These are phyloP conservation scores for Verticillium klebahnii DNA, from an alignment of 2,329 filamentous ascomycete genomes.

Conservation along the genomic window DNA sequence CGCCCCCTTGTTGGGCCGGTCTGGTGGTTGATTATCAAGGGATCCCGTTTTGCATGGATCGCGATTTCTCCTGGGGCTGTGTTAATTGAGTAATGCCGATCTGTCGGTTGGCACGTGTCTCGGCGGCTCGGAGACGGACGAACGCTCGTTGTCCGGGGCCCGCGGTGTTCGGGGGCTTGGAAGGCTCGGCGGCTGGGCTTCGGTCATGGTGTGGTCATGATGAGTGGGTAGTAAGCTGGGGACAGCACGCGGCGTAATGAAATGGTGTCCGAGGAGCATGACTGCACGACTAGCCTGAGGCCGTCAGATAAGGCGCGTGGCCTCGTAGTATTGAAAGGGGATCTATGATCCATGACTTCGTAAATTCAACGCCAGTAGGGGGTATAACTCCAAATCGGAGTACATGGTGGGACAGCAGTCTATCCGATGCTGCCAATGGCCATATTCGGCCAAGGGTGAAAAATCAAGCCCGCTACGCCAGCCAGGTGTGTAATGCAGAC, in stretches of 20 bases:
- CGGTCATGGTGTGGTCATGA: not conserved
- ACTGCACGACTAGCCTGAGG: too few species aligned
- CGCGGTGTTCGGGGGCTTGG: not conserved
- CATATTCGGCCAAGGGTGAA: not conserved
- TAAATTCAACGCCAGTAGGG: conserved; percentile 2
- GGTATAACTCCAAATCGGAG: conserved; percentile 9
- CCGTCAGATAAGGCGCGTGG: not conserved
- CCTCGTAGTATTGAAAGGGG: not conserved
- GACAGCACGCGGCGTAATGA: too few species aligned
- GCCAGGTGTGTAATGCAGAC: not conserved
- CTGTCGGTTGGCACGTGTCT: not conserved
- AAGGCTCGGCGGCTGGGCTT: not conserved
- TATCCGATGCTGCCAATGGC: not conserved
- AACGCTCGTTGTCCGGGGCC: not conserved
- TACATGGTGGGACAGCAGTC: not conserved
- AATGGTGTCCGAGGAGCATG: too few species aligned
- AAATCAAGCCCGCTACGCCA: not conserved
- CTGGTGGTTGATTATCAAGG: too few species aligned
- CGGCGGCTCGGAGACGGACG: not conserved
- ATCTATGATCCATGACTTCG: not conserved
- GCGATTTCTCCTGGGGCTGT: too few species aligned
- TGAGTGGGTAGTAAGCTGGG: not conserved
- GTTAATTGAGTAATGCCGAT: not conserved
- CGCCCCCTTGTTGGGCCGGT: too few species aligned
- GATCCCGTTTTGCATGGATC: too few species aligned